Percentiles rank a stretch among this genome's conserved stretches.
phyloP scores from a whole-genome alignment of 148 eudicot genomes.

The Agrostemma githago region DNA sequence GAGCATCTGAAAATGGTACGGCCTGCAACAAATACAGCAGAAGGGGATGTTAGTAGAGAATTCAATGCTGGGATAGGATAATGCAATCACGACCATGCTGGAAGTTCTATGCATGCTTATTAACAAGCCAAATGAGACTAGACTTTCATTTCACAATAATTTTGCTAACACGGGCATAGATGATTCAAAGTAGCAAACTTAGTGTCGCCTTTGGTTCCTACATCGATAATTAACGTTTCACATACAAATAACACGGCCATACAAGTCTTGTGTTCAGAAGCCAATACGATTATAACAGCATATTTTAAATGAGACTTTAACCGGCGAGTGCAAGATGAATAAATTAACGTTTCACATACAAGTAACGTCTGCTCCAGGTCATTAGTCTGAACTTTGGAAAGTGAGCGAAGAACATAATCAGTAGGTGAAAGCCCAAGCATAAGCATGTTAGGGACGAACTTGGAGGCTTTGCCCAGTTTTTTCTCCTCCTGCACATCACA shows the following conservation, averaged over 20 bases:
- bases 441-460: conserved; percentile 67
- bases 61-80: conserved; percentile 13
- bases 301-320: not conserved
- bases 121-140: not conserved
- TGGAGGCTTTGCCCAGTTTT: conserved; percentile 48
- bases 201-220: too few species aligned
- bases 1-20: conserved; percentile 88
- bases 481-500: conserved; percentile 59
- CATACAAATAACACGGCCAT: too few species aligned
- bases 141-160: not conserved
- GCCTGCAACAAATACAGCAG: conserved; percentile 50
- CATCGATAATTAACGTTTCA: too few species aligned
- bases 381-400: conserved; percentile 77
- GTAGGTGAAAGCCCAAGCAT: conserved; percentile 86
- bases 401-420: conserved; percentile 72
- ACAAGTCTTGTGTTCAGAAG: not conserved
- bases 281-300: not conserved
- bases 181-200: too few species aligned
- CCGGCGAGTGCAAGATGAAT: not conserved
- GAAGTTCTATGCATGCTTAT: not conserved
- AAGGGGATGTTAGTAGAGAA: conserved; percentile 18
- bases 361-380: conserved; percentile 95
- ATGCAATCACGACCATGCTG: conserved; percentile 3
- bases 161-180: not conserved
- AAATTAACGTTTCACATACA: conserved; percentile 35